Percentiles rank a stretch among this genome's conserved stretches.
Evolutionary conservation across 371 early-diverging fungal genomes (phyloP).

Genomic region (Dinochytrium kinnereticum): DNA sequence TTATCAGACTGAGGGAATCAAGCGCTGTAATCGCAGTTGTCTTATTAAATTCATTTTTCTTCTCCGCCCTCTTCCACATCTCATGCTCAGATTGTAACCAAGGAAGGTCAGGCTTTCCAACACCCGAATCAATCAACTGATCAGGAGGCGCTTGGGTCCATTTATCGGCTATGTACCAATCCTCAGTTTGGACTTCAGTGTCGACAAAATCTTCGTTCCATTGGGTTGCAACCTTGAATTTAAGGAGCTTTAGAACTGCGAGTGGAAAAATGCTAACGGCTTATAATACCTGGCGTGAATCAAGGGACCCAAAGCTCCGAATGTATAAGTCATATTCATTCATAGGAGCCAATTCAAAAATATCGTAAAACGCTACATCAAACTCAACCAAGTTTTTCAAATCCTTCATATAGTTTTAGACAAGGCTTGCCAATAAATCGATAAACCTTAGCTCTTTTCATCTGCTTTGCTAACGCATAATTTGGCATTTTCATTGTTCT

Average conservation of each 20-base stretch:
- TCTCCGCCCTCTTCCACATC: conserved; percentile 19
- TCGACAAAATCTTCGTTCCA: conserved; percentile 44
- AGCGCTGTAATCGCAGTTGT: conserved; percentile 20
- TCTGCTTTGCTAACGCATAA: background rate
- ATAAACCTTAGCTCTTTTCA: conserved; percentile 25
- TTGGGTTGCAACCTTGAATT: conserved; percentile 44
- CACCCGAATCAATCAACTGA: conserved; percentile 32
- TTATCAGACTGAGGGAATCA: conserved; percentile 36
- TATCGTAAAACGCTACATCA: conserved; percentile 48
- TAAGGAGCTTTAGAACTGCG: too few relatives aligned
- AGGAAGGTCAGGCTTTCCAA: conserved; percentile 32
- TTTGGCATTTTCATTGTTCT: background rate
- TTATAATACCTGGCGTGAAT: conserved; percentile 44
- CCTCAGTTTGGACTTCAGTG: conserved; percentile 49
- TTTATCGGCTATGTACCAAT: conserved; percentile 41
- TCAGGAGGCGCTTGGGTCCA: conserved; percentile 54
- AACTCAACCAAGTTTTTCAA: conserved; percentile 47
- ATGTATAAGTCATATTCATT: conserved; percentile 60
- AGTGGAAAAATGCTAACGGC: too few relatives aligned
- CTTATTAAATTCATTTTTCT: background rate
- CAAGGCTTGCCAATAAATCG: conserved; percentile 6
- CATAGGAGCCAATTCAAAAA: conserved; percentile 53
- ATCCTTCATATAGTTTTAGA: conserved; percentile 38
- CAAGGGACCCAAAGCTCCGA: conserved; percentile 51
- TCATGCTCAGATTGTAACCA: conserved; percentile 19